A percentile compares a stretch with the other conserved stretches of the same genome.
phyloP scores from a whole-genome alignment of 805 yeast genomes.

The Saturnispora quitensis region DNA sequence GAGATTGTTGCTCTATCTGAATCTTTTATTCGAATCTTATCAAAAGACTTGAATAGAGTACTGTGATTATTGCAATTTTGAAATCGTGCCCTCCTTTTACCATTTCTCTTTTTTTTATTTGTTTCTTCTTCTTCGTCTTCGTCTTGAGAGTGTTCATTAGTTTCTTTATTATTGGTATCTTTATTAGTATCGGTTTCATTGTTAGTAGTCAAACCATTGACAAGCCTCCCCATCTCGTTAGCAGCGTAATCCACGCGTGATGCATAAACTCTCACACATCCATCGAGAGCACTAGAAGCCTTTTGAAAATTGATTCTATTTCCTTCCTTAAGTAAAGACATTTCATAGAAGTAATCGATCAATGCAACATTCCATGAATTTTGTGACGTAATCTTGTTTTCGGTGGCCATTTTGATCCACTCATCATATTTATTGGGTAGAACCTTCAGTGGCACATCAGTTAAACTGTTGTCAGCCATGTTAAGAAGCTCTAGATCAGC shows the following conservation, averaged over 20 bases:
- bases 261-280: constrained; percentile 87
- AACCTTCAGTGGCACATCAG: constrained; percentile 8
- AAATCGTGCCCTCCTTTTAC: constrained; percentile 11
- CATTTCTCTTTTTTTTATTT: constrained; percentile 16
- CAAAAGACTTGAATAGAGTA: constrained; percentile 22
- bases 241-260: constrained; percentile 90
- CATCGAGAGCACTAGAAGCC: constrained; percentile 87
- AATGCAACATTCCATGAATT: constrained; percentile 89
- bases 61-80: background rate
- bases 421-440: constrained; percentile 51
- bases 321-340: constrained; percentile 64
- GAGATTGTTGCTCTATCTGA: constrained; percentile 41
- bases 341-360: constrained; percentile 85
- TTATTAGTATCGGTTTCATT: constrained; percentile 11
- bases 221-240: constrained; percentile 74
- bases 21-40: constrained; percentile 33
- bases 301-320: constrained; percentile 80
- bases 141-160: constrained; percentile 14
- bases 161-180: constrained; percentile 15
- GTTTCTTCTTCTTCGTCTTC: constrained; percentile 17
- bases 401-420: constrained; percentile 79
- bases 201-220: constrained; percentile 30
- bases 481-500: background rate
- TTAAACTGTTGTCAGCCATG: background rate
- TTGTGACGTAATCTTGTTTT: constrained; percentile 71